Evolutionary conservation across 2,329 filamentous ascomycete genomes (phyloP).

Genomic region (Ceratocystis cacaofunesta): DNA sequence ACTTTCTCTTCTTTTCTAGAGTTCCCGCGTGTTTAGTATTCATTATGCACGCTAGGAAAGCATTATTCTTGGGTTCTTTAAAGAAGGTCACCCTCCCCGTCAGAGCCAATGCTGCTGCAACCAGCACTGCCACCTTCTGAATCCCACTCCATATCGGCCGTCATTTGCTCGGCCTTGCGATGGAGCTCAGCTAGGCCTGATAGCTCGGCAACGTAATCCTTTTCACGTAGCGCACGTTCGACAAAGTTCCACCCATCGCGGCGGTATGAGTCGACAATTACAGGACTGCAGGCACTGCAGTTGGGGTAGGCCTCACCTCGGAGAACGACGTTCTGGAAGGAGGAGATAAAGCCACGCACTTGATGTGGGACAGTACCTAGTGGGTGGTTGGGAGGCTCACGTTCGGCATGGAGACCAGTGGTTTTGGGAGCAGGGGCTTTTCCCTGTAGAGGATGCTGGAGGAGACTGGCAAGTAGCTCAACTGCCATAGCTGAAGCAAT

Average conservation of each 20-base stretch:
- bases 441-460: conserved; percentile 69
- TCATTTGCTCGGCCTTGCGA: conserved; percentile 38
- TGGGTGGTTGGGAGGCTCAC: conserved; percentile 43
- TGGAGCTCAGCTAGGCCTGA: conserved; percentile 62
- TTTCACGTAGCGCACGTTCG: conserved; percentile 56
- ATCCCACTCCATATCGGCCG: conserved; percentile 44
- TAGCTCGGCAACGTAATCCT: conserved; percentile 64
- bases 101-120: conserved; percentile 25
- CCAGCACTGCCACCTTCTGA: conserved; percentile 26
- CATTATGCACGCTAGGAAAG: background rate
- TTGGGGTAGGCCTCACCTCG: conserved; percentile 62
- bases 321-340: conserved; percentile 59
- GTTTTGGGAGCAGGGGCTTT: conserved; percentile 43
- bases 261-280: conserved; percentile 53
- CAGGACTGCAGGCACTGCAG: conserved; percentile 65
- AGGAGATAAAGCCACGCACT: conserved; percentile 61
- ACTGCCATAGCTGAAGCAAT: conserved; percentile 86
- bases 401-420: conserved; percentile 31
- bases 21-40: background rate
- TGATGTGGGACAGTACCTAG: conserved; percentile 64
- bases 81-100: conserved; percentile 41
- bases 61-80: conserved; percentile 18
- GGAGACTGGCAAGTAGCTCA: conserved; percentile 70
- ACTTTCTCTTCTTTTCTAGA: background rate
- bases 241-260: conserved; percentile 62